Base-by-base conservation (phyloP, 2,329 filamentous ascomycete species). In the Penicillium sp. region DNA sequence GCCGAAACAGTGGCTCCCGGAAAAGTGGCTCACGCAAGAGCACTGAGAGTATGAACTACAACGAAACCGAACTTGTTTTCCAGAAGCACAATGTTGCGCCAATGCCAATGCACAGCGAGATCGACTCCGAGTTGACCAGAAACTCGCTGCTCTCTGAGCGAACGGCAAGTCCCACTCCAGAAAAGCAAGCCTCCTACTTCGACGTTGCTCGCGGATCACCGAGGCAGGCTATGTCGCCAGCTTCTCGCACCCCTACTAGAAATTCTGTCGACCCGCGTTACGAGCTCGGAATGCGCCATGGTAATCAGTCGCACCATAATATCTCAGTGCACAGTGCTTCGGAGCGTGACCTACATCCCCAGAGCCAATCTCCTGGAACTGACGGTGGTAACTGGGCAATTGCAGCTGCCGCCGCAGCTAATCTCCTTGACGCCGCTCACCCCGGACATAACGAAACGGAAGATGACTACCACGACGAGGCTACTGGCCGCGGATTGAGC, bases 51-150 rank as follows among this genome's bases (percentile, higher is more conserved):
- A 70, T 83, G 53, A 53, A 58, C 5, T 48, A 58, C 36, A 72
- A 83, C 29, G 84, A 86, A 57, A 84, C 78, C 3, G 83, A 84
- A 53, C 77, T 82, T 38, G 70, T 77, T 19, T 79, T 80, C 63
- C 69, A 83, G 58, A 79, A 73, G 62, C 81, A 85, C 50, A 79
- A 86, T 48, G 84, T 90, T 15, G 88, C 92, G 7, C 90, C 90
- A 6, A 91, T 97, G 88, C 93, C 93, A 3, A 82, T 96, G 60
- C 88, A 89, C 74, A 96, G 92, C 74, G 90, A 91, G 55, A 84
- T 96, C 56, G 85, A 89, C 41, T 96, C 93, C 0, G 92, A 97
- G 50, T 75, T 97, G 54, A 97, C 93, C 0, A 84, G 93, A 65
- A 89, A 89, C 16, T 97, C 93, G 0, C 90, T 97, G 53, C 76